Conservation (phyloP, 2,329 filamentous ascomycete genomes). For the Bimuria novae-zelandiae region DNA sequence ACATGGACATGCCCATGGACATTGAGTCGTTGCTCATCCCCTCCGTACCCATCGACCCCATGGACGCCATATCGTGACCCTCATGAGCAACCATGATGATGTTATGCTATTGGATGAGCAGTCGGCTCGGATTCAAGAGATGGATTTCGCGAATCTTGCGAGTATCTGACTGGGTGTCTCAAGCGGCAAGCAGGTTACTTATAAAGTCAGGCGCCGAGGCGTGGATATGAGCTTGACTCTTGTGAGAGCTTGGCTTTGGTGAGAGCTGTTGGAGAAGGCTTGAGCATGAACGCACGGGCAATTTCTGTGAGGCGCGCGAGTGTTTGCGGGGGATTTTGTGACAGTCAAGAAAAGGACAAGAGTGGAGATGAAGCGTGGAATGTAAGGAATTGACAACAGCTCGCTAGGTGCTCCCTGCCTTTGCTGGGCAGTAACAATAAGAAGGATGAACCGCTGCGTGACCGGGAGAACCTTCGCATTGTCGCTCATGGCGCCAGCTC, state of each 20-base stretch:
- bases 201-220: slow-evolving; percentile 1
- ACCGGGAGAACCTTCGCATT: background rate
- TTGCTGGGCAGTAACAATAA: background rate
- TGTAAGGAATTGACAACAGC: slow-evolving; percentile 23
- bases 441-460: background rate
- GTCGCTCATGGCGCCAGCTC: background rate
- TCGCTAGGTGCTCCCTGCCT: slow-evolving; percentile 8
- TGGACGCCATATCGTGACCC: slow-evolving; percentile 29
- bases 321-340: slow-evolving; percentile 38
- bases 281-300: slow-evolving; percentile 37
- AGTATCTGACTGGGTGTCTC: slow-evolving; percentile 38
- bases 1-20: slow-evolving; percentile 55
- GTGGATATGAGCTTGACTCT: slow-evolving; percentile 20
- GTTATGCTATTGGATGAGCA: slow-evolving; percentile 3
- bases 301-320: slow-evolving; percentile 14
- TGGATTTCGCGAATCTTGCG: slow-evolving; percentile 14
- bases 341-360: slow-evolving; percentile 39
- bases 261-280: slow-evolving; percentile 10
- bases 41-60: slow-evolving; percentile 17
- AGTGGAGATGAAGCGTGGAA: slow-evolving; percentile 38
- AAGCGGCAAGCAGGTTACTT: slow-evolving; percentile 12
- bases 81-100: slow-evolving; percentile 40
- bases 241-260: slow-evolving; percentile 21
- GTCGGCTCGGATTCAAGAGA: slow-evolving; percentile 9
- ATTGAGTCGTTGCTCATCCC: slow-evolving; percentile 24